phyloP scores from a whole-genome alignment of 1,284 basidiomycete species.

The Omphalotus olearius region DNA sequence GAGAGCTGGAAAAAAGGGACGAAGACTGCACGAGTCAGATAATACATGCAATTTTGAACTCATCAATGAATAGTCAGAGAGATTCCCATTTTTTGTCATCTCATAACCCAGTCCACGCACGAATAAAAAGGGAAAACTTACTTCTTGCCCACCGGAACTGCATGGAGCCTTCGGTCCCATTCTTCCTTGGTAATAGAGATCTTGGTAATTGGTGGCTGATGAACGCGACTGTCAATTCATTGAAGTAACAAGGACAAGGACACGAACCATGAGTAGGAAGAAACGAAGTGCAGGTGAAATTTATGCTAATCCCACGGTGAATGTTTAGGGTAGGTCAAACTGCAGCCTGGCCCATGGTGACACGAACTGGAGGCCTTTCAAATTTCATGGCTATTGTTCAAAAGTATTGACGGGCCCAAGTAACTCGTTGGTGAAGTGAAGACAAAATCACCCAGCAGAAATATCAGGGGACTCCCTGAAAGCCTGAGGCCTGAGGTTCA shows the following conservation, averaged over 20 bases:
- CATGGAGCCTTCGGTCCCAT: slow-evolving; percentile 72
- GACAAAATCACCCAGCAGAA: no score
- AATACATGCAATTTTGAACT: slow-evolving; percentile 71
- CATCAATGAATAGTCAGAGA: slow-evolving; percentile 72
- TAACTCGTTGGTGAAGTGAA: no score
- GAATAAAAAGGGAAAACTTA: slow-evolving; percentile 40
- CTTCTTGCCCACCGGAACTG: slow-evolving; percentile 74
- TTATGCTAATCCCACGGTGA: background rate
- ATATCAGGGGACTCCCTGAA: no score
- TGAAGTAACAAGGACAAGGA: slow-evolving; percentile 22
- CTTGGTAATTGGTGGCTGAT: slow-evolving; percentile 35
- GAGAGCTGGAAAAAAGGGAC: slow-evolving; percentile 16
- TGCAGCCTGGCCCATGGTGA: no score
- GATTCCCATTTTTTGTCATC: slow-evolving; percentile 86
- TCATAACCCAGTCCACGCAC: slow-evolving; percentile 17
- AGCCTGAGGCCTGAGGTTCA: no score
- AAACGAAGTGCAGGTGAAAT: background rate
- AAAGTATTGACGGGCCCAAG: no score
- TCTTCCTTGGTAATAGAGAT: slow-evolving; percentile 62
- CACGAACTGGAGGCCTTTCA: no score
- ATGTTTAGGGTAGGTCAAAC: slow-evolving; percentile 14
- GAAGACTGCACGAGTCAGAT: slow-evolving; percentile 50
- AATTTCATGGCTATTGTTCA: no score
- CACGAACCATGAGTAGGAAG: slow-evolving; percentile 16
- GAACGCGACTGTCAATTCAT: background rate